Conservation (phyloP, 2,329 filamentous ascomycete genomes). For the Magnaporthiopsis poae region DNA sequence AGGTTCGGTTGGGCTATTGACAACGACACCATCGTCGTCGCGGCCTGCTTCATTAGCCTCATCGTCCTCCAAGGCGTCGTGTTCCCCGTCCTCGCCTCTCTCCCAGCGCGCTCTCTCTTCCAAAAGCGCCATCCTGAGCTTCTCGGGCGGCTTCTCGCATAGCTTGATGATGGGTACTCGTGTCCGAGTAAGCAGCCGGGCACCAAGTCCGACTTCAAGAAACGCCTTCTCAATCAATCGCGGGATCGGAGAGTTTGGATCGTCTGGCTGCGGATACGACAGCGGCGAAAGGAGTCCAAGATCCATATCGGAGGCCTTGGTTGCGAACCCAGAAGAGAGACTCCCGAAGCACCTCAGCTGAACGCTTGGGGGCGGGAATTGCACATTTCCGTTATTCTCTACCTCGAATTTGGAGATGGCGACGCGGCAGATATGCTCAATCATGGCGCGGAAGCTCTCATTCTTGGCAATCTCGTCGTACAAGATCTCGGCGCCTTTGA, state of each 20-base stretch:
- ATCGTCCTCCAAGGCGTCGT: constrained; percentile 25
- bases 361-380: constrained; percentile 48
- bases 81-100: constrained; percentile 35
- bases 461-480: constrained; percentile 57
- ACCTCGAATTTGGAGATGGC: constrained; percentile 46
- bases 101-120: constrained; percentile 66
- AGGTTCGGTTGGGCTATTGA: neutral
- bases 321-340: constrained; percentile 74
- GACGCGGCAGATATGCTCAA: constrained; percentile 56
- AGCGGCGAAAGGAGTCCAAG: constrained; percentile 62
- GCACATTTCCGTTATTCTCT: constrained; percentile 24
- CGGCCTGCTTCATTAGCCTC: constrained; percentile 12
- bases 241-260: constrained; percentile 53
- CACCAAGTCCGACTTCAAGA: constrained; percentile 62
- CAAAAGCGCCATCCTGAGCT: constrained; percentile 50
- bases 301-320: constrained; percentile 84
- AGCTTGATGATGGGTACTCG: constrained; percentile 82
- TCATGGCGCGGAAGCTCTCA: constrained; percentile 54
- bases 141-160: constrained; percentile 58
- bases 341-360: constrained; percentile 72
- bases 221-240: constrained; percentile 66
- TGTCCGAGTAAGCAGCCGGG: constrained; percentile 66
- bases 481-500: constrained; percentile 54
- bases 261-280: constrained; percentile 44
- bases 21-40: neutral